These are phyloP conservation scores for Cicer chorassanicum DNA, from an alignment of 306 rosid genomes.

Conservation along the genomic window DNA sequence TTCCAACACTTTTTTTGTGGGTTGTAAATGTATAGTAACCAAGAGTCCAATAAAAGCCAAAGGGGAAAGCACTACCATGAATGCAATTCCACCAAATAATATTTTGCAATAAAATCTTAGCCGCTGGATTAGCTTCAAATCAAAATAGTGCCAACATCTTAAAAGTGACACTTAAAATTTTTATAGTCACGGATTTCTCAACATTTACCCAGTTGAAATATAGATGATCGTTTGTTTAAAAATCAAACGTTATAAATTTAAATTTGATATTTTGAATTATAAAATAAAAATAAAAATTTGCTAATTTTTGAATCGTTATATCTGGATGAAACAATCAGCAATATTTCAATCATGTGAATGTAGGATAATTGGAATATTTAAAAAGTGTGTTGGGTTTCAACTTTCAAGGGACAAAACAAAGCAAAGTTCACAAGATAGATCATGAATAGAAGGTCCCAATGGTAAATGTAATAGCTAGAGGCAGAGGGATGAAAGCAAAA, in stretches of 20 bases:
- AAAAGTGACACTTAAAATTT: neutral
- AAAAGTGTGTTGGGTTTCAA: neutral
- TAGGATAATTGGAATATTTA: too few relatives aligned
- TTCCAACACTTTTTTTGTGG: slow-evolving; percentile 44
- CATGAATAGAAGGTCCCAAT: slow-evolving; percentile 41
- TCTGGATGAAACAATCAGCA: too few relatives aligned
- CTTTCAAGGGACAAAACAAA: slow-evolving; percentile 35
- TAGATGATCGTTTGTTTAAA: too few relatives aligned
- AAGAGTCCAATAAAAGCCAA: slow-evolving; percentile 48
- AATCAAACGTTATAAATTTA: too few relatives aligned
- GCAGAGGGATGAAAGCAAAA: slow-evolving; percentile 42
- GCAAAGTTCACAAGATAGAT: slow-evolving; percentile 41
- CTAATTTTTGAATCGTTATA: too few relatives aligned
- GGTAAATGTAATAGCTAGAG: slow-evolving; percentile 28
- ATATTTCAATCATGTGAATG: too few relatives aligned
- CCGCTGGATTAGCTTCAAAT: slow-evolving; percentile 22
- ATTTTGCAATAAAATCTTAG: slow-evolving; percentile 16
- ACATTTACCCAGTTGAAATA: too few relatives aligned
- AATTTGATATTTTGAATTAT: too few relatives aligned
- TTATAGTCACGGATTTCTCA: too few relatives aligned
- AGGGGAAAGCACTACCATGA: slow-evolving; percentile 10
- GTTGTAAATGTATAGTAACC: slow-evolving; percentile 12
- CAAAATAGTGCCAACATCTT: neutral
- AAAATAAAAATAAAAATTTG: too few relatives aligned
- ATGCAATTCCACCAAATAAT: slow-evolving; percentile 19